Evolutionary conservation across 192 early-diverging fungal species (phyloP), one percentile per base, ranked within the genome.

Genomic region (Rhizoclosmatium globosum): DNA sequence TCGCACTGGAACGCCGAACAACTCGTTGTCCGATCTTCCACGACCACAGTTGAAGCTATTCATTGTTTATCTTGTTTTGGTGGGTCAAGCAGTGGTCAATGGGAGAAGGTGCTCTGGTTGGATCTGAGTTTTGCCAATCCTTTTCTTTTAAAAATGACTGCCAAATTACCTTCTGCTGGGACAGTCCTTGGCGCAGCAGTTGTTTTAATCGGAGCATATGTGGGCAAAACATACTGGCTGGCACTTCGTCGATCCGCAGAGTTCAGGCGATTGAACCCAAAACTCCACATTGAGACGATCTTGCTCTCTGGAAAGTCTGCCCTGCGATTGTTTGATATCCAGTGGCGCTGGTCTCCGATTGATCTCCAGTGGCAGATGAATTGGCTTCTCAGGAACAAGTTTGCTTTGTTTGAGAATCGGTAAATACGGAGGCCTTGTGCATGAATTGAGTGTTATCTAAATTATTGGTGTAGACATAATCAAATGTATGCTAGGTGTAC

Each of bases 361-460:
- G 47, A 68, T 19, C 11, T 68, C 45, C 42, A 46, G 45, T 68
- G 42, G 17, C 67, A 39, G 15, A 31, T 23, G n/a, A 41, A 62
- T 41, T 73, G 71, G 71, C 19, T 39, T 19, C 61, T 31, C 56
- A 19, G 61, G 13, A 11, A 56, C 2, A 73, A 73, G 56, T 73
- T 64, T 41, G 9, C 56, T 6, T 17, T 17, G 41, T 61, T 73
- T 41, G 23, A 2, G 43, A 41, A 41, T 17, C 15, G 7, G 48
- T 73, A 41, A 45, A 19, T 21, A 31, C 31, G 0, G 31, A 31
- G 0, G 31, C 31, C 31, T 31, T 61, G 42, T n/a, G n/a, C n/a
- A n/a, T n/a, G n/a, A n/a, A n/a, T n/a, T n/a, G n/a, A n/a, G n/a
- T n/a, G 4, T 23, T 9, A 50, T 74, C 50, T 44, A 13, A 17